These are phyloP conservation scores for Aspergillus campestris DNA, from an alignment of 495 filamentous ascomycete species.

Conservation along the genomic window DNA sequence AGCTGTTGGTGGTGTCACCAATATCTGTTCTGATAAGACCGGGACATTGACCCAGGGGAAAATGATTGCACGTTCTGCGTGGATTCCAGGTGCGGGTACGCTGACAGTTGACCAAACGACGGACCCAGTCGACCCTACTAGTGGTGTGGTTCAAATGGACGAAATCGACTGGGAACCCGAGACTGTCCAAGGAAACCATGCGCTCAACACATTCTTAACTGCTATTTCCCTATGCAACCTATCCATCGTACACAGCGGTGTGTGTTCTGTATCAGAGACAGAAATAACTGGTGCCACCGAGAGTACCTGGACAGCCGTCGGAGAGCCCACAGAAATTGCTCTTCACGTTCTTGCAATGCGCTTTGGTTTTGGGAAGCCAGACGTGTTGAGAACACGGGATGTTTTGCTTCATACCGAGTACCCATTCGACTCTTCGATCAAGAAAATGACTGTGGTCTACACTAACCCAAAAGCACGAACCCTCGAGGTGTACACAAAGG, in stretches of 20 bases:
- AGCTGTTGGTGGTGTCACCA: constrained; percentile 75
- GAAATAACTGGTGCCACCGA: constrained; percentile 8
- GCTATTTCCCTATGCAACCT: constrained; percentile 74
- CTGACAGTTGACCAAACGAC: constrained; percentile 47
- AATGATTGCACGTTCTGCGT: constrained; percentile 74
- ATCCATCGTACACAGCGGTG: constrained; percentile 55
- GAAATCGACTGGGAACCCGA: constrained; percentile 21
- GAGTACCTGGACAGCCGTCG: constrained; percentile 58
- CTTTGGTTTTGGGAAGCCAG: constrained; percentile 54
- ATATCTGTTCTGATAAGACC: constrained; percentile 86
- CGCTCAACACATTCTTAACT: constrained; percentile 55
- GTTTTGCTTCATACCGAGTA: constrained; percentile 66
- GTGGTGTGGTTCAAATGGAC: constrained; percentile 46
- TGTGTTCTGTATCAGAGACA: constrained; percentile 23
- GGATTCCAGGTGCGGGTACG: constrained; percentile 57
- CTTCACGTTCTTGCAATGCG: constrained; percentile 70
- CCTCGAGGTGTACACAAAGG: constrained; percentile 57
- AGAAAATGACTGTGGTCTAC: constrained; percentile 78
- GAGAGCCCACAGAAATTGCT: constrained; percentile 79
- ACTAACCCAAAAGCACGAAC: constrained; percentile 14
- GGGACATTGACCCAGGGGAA: constrained; percentile 70
- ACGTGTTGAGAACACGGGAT: constrained; percentile 39
- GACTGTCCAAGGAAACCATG: constrained; percentile 17
- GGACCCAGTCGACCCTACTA: constrained; percentile 55
- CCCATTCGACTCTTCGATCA: constrained; percentile 74